These are phyloP conservation scores for Rauvolfia tetraphylla DNA, from an alignment of 257 asterid genomes.

Conservation along the genomic window DNA sequence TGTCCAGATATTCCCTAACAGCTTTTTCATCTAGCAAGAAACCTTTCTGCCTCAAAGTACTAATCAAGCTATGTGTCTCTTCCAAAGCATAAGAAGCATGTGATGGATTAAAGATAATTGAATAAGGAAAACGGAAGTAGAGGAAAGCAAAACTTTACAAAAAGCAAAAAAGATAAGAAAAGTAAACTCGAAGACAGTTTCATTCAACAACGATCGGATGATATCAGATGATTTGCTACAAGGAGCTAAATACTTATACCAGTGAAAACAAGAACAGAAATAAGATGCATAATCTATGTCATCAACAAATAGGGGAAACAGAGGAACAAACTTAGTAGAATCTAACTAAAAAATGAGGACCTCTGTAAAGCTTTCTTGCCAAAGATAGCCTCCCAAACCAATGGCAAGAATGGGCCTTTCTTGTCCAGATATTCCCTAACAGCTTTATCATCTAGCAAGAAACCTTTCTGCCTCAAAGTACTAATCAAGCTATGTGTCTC, in stretches of 20 bases:
- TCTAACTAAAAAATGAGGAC: constrained; percentile 35
- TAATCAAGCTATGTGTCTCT: constrained; percentile 53
- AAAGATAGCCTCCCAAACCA: constrained; percentile 84
- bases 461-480: constrained; percentile 59
- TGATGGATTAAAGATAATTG: too few relatives aligned
- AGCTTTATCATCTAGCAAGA: constrained; percentile 55
- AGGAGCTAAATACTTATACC: neutral
- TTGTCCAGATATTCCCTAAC: constrained; percentile 62
- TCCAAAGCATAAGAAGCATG: too few relatives aligned
- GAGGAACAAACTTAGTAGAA: neutral
- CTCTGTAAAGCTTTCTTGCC: constrained; percentile 61
- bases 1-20: constrained; percentile 57
- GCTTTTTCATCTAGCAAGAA: constrained; percentile 61
- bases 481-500: constrained; percentile 52
- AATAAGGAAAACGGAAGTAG: too few relatives aligned
- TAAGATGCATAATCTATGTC: too few relatives aligned
- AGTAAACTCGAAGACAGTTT: too few relatives aligned
- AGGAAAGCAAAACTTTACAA: too few relatives aligned
- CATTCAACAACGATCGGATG: neutral
- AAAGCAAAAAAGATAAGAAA: too few relatives aligned
- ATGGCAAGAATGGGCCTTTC: constrained; percentile 75
- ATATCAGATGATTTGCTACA: neutral
- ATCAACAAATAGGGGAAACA: too few relatives aligned
- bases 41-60: constrained; percentile 54
- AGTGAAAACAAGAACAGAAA: neutral